Evolutionary conservation across 1,284 basidiomycete genomes (phyloP).

Genomic region (Schizophyllum amplum): DNA sequence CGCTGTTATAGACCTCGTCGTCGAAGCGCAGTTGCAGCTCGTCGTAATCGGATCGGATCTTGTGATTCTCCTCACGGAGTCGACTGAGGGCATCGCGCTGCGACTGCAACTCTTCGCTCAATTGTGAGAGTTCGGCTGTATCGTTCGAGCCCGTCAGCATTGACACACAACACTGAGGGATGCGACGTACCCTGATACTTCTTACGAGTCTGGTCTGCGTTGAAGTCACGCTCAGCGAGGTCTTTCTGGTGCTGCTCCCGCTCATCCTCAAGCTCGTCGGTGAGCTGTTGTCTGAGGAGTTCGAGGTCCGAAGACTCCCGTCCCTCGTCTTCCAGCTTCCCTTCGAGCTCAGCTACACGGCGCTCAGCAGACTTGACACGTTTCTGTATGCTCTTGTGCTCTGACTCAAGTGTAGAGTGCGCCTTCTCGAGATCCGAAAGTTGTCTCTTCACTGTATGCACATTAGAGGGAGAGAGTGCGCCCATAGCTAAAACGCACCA

Average conservation of each 20-base stretch:
- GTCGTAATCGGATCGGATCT: conserved; percentile 69
- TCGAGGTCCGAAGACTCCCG: conserved; percentile 62
- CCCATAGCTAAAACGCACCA: conserved; percentile 29
- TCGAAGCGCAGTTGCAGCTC: conserved; percentile 70
- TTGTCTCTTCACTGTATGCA: conserved; percentile 43
- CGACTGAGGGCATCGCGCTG: conserved; percentile 70
- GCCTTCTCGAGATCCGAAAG: conserved; percentile 59
- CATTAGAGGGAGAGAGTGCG: conserved; percentile 8
- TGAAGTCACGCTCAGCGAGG: conserved; percentile 67
- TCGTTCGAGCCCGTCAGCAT: conserved; percentile 6
- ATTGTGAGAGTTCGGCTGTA: conserved; percentile 62
- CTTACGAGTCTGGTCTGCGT: conserved; percentile 71
- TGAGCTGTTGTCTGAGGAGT: conserved; percentile 52
- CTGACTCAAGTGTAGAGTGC: conserved; percentile 41
- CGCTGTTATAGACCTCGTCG: conserved; percentile 69
- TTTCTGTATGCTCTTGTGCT: conserved; percentile 47
- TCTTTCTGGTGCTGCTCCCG: conserved; percentile 71
- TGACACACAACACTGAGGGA: neutral
- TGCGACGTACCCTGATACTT: conserved; percentile 64
- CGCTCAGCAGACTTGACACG: conserved; percentile 44
- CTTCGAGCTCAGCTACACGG: conserved; percentile 53
- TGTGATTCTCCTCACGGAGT: conserved; percentile 72
- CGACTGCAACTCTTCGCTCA: conserved; percentile 73
- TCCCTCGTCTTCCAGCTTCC: conserved; percentile 60
- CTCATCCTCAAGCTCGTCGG: conserved; percentile 70